Evolutionary conservation across 1,284 basidiomycete genomes (phyloP).

Genomic region (Leccinum subfulvum): DNA sequence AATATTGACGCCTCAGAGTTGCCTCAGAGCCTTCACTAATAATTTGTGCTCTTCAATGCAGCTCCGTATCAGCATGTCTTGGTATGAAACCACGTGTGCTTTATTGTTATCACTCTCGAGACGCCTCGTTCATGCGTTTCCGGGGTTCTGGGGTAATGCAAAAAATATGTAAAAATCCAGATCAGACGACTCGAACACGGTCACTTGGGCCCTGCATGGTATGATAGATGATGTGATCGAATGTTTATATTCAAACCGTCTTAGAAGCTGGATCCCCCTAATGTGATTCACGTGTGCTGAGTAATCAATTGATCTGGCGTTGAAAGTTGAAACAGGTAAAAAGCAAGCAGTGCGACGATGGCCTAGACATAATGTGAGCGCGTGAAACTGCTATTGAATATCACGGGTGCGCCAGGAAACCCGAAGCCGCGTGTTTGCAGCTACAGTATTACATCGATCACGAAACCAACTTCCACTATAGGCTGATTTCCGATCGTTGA

Average conservation of each 20-base stretch:
- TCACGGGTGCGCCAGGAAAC: neutral
- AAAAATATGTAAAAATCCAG: neutral
- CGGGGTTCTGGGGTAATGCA: neutral
- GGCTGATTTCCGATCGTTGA: neutral
- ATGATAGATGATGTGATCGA: neutral
- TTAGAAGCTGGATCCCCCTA: neutral
- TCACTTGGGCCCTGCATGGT: neutral
- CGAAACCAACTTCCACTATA: slow-evolving; percentile 18
- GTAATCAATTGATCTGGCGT: neutral
- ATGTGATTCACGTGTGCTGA: neutral
- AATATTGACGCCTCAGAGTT: neutral
- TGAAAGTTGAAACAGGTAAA: neutral
- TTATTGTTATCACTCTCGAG: neutral
- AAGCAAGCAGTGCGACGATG: neutral
- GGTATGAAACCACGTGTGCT: neutral
- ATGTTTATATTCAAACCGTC: neutral
- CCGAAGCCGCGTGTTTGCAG: neutral
- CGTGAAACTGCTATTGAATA: neutral
- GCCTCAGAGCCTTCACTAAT: neutral
- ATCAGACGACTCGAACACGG: neutral
- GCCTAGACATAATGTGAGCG: neutral
- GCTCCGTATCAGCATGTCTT: neutral
- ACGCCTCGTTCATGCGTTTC: neutral
- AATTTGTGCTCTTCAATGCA: neutral
- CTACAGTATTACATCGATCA: neutral